These are phyloP conservation scores for Phytopythium aichiense DNA, from an alignment of 352 stramenopile species.

Conservation along the genomic window DNA sequence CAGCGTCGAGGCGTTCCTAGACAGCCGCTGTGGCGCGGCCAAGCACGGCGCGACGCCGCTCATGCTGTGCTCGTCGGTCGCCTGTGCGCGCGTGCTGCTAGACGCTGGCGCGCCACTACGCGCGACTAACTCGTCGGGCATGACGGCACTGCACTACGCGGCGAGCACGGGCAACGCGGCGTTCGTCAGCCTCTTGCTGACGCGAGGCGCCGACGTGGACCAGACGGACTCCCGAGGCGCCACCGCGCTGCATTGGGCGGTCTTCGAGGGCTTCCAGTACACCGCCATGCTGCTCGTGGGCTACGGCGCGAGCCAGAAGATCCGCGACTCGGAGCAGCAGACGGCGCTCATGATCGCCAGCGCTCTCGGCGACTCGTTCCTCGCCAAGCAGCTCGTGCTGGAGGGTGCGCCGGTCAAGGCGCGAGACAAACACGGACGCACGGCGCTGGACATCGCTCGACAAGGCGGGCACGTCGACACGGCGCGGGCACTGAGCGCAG, in stretches of 20 bases:
- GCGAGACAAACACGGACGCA: conserved; percentile 68
- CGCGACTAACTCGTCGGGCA: conserved; percentile 66
- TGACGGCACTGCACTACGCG: conserved; percentile 80
- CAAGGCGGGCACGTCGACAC: conserved; percentile 70
- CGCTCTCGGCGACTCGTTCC: conserved; percentile 71
- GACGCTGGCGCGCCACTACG: conserved; percentile 46
- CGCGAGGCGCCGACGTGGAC: conserved; percentile 62
- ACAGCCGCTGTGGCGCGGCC: conserved; percentile 54
- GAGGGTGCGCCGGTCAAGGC: conserved; percentile 63
- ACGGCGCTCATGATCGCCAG: conserved; percentile 81
- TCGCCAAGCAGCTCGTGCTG: conserved; percentile 81
- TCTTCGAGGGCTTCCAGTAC: conserved; percentile 86
- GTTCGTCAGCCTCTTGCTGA: conserved; percentile 64
- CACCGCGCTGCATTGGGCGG: conserved; percentile 75
- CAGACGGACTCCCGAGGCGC: conserved; percentile 60
- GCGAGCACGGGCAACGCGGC: conserved; percentile 73
- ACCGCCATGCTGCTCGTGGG: conserved; percentile 63
- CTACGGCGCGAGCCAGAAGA: conserved; percentile 34
- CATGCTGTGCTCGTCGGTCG: conserved; percentile 75
- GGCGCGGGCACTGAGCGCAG: conserved; percentile 55
- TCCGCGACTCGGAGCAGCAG: conserved; percentile 68
- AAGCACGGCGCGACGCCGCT: conserved; percentile 69
- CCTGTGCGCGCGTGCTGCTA: conserved; percentile 49
- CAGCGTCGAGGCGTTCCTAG: conserved; percentile 38
- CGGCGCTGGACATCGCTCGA: conserved; percentile 68